These are phyloP conservation scores for Lentinula boryana DNA, from an alignment of 768 basidiomycete genomes.

Conservation along the genomic window DNA sequence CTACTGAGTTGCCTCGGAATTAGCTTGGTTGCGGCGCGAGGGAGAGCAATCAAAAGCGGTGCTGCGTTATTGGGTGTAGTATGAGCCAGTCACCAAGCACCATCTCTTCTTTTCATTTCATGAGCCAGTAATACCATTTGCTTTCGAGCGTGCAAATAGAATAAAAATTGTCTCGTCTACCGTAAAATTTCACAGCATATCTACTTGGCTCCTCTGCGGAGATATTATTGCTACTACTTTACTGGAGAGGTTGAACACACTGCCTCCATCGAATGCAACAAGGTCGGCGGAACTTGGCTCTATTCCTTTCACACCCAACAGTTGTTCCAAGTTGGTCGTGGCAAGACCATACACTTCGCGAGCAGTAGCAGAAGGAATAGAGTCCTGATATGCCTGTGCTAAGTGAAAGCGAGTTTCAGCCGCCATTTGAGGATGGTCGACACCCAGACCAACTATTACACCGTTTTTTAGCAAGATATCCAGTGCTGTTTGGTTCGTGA, in stretches of 20 bases:
- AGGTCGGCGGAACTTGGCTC: conserved; percentile 45
- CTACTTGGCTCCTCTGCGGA: conserved; percentile 40
- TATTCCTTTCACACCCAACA: conserved; percentile 18
- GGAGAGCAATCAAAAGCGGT: conserved; percentile 59
- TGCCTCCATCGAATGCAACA: conserved; percentile 57
- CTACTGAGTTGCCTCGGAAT: conserved; percentile 78
- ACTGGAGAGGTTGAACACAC: conserved; percentile 47
- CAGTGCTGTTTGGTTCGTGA: conserved; percentile 58
- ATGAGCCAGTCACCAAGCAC: conserved; percentile 16
- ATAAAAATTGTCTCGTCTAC: conserved; percentile 17
- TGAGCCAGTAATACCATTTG: not conserved
- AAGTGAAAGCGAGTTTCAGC: conserved; percentile 1
- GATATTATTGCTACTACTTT: conserved; percentile 55
- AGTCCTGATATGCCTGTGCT: not conserved
- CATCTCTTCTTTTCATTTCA: too few relatives aligned
- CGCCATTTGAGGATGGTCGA: conserved; percentile 48
- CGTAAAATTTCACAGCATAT: conserved; percentile 27
- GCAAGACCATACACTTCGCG: conserved; percentile 36
- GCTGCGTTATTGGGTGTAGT: conserved; percentile 68
- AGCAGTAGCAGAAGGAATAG: conserved; percentile 26
- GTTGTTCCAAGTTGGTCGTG: not conserved
- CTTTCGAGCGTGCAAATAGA: conserved; percentile 4
- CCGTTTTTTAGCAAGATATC: conserved; percentile 58
- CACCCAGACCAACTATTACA: conserved; percentile 78
- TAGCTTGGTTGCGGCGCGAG: conserved; percentile 66